Evolutionary conservation across 768 basidiomycete genomes (phyloP), one percentile per base, ranked within the genome.

Genomic region (Cystofilobasidium capitatum): DNA sequence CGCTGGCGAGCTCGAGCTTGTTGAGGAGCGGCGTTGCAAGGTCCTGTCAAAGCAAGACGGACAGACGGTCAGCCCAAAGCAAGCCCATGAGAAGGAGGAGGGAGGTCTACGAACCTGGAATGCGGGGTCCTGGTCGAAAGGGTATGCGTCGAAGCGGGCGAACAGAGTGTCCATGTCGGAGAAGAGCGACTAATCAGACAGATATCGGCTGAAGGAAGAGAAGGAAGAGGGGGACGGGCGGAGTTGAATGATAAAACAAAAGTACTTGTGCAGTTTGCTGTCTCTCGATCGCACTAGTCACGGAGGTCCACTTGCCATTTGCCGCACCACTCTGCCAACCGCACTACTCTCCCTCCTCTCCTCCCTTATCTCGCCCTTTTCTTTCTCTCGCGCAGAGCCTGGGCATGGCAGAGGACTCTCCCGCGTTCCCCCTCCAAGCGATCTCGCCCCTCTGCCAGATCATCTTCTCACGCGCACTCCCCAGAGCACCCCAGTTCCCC

Each of bases 401-500:
- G 54, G n/a, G n/a, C 26, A 63, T 68, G 60, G 66, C 49, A 14
- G 31, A 57, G 36, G 35, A 61, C 40, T 17, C 33, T 16, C 51
- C 70, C 31, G 58, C 70, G 3, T 70, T 70, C 58, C 70, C 70
- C 8, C 54, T 60, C 10, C 51, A 65, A 17, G 60, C 91, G 20
- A 81, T 88, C 64, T 83, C 83, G 66, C 78, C 84, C 36, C 85
- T 92, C 69, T 90, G 88, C 71, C 83, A 85, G 0, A 81, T 87
- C 64, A 79, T 91, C 40, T 89, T 85, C 73, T 85, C 35, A 83
- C 85, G 69, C 76, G 86, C 5, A 84, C 84, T 13, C 80, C 85
- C 10, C 55, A 78, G 13, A 72, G 79, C 24, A 64, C 73, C 4
- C 79, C 82, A 9, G 86, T 88, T 39, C 82, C 91, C 71, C 88